Evolutionary conservation across 2,329 filamentous ascomycete genomes (phyloP).

Genomic region (Zasmidium angulare): DNA sequence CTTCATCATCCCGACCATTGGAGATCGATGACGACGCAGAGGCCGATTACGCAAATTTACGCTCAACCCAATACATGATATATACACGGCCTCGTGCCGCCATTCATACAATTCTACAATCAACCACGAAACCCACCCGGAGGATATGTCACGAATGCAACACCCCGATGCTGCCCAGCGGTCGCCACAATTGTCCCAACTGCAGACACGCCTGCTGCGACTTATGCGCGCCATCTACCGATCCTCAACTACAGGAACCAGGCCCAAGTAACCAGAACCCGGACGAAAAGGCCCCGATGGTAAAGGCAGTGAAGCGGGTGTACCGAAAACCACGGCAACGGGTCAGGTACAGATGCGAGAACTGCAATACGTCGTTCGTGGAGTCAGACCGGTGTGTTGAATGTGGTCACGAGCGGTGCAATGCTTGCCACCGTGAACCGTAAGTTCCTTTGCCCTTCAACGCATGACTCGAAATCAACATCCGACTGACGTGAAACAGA

Average conservation of each 20-base stretch:
- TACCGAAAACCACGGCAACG: constrained; percentile 47
- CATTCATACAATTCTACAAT: constrained; percentile 59
- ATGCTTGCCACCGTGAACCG: constrained; percentile 57
- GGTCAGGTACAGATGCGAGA: constrained; percentile 56
- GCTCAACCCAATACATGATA: constrained; percentile 19
- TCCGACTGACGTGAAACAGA: constrained; percentile 11
- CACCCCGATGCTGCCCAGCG: constrained; percentile 3
- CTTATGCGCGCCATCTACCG: constrained; percentile 70
- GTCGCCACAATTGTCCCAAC: constrained; percentile 51
- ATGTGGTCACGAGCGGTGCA: constrained; percentile 62
- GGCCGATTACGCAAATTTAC: constrained; percentile 5
- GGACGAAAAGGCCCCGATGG: constrained; percentile 33
- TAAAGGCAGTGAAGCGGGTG: constrained; percentile 34
- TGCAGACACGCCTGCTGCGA: constrained; percentile 76
- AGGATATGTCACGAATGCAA: constrained; percentile 75
- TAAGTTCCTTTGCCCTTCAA: constrained; percentile 37
- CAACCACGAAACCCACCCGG: constrained; percentile 69
- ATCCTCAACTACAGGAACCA: constrained; percentile 46
- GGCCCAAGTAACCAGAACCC: not conserved
- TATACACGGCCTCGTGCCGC: constrained; percentile 23
- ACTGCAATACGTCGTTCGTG: constrained; percentile 61
- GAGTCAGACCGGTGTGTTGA: constrained; percentile 56
- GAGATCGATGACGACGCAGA: constrained; percentile 3
- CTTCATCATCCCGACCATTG: not conserved
- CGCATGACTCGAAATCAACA: not conserved